phyloP scores from a whole-genome alignment of 106 monocot genomes.

The Apostasia ramifera region DNA sequence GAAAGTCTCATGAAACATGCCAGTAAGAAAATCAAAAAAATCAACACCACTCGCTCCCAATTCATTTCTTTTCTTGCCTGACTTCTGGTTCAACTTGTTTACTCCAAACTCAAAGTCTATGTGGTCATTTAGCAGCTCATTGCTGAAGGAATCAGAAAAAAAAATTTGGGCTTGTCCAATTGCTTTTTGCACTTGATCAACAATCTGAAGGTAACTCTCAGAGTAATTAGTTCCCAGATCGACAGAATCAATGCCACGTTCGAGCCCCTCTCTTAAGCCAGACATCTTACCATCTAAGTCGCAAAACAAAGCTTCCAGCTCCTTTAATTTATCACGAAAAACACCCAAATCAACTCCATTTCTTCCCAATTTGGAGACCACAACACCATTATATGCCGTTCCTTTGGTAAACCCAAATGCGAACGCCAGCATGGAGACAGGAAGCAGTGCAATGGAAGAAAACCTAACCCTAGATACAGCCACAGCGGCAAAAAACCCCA shows the following conservation, averaged over 20 bases:
- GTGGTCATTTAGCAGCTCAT: constrained; percentile 7
- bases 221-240: constrained; percentile 22
- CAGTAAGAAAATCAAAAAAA: constrained; percentile 34
- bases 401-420: constrained; percentile 32
- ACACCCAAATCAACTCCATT: constrained; percentile 9
- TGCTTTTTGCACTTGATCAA: constrained; percentile 26
- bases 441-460: constrained; percentile 32
- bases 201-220: constrained; percentile 26
- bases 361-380: constrained; percentile 6
- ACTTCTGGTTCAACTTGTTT: constrained; percentile 26
- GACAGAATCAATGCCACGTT: constrained; percentile 13
- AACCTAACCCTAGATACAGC: constrained; percentile 58
- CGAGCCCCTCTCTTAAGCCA: constrained; percentile 32
- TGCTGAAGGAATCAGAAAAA: constrained; percentile 8
- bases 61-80: constrained; percentile 34
- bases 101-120: constrained; percentile 8
- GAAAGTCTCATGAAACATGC: constrained; percentile 38
- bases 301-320: constrained; percentile 30
- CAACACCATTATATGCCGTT: constrained; percentile 2
- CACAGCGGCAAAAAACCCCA: constrained; percentile 54
- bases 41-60: constrained; percentile 20
- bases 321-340: constrained; percentile 15
- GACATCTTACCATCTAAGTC: constrained; percentile 29
- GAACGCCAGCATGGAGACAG: constrained; percentile 40
- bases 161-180: constrained; percentile 16